Base-by-base conservation (phyloP, 768 basidiomycete genomes). In the Pisolithus albus region DNA sequence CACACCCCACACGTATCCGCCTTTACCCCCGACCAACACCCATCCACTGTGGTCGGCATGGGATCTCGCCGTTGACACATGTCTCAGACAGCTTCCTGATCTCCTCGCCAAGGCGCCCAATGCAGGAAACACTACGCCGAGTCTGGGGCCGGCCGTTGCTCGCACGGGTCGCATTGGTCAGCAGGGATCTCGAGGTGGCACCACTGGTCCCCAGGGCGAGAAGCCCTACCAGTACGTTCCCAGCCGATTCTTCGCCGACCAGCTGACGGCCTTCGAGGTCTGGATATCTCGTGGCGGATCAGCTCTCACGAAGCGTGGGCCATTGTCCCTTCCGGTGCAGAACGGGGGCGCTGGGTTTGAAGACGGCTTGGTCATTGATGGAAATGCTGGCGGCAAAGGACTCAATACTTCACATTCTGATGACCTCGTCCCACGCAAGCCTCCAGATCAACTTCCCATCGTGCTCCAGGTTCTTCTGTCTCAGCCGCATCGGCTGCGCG, bases 401-500 rank as follows among this genome's bases (percentile, higher is more conserved):
- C 13, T 16, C 13, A 36, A 36, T 23, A 18, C 19, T 18, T 19
- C 19, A 47, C 53, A 58, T 37, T 23, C 49, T 47, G 70, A 71
- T 44, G 67, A 75, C 51, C 76, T 88, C 19, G 87, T 89, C 6
- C 89, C 90, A 7, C 83, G 92, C 37, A 90, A 91, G 61, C 93
- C 94, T 6, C 96, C 96, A 10, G 93, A 95, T 61, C 95, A 99
- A 61, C 84, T 99, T 1, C 95, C 96, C 6, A 96, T 98, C 50
- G 93, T 99, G 9, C 81, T 99, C 3, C 96, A 99, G 68, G 94
- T 99, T 16, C 81, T 99, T 30, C 80, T 99, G 8, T 96, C 94
- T 5, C 96, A 98, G 62, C 90, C 91, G 0, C 94, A 98, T 68
- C 86, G 96, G 38, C 82, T 98, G 5, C 84, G 92, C 7, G 96